Base-by-base conservation (phyloP, 192 early-diverging fungal species). In the Pecoramyces ruminantium region DNA sequence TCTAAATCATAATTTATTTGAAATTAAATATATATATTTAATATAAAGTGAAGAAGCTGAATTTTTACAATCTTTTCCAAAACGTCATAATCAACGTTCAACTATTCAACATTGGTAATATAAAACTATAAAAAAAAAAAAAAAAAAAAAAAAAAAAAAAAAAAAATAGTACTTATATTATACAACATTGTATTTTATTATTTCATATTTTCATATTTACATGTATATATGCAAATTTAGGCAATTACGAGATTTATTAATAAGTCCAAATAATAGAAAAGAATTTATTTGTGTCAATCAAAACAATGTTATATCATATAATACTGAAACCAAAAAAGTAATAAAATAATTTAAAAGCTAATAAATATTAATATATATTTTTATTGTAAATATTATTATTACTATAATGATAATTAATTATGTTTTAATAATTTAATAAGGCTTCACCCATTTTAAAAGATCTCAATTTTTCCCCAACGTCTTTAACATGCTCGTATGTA, bases 71-170 rank as follows among this genome's bases (percentile, higher is more conserved):
- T 67, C 51, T n/a, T 67, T 67, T 67, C 51, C 51, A 11, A 67
- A 67, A n/a, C 51, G 51, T 67, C 93, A 97, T 84, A 88, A 89
- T 38, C 93, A 92, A 81, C 88, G 92, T 81, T 89, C 95, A 2
- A 98, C 92, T 79, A 96, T 96, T 80, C 95, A 96, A 81, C 96
- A 98, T 88, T 97, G 95, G 96, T 91, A 87, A 80, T 85, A 30
- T 18, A 77, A n/a, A n/a, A n/a, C n/a, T n/a, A n/a, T n/a, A n/a
- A n/a, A n/a, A n/a, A n/a, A n/a, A n/a, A n/a, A n/a, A n/a, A n/a
- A n/a, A n/a, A n/a, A n/a, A n/a, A n/a, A n/a, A n/a, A n/a, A n/a
- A n/a, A n/a, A n/a, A n/a, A n/a, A n/a, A n/a, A n/a, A n/a, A n/a
- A n/a, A n/a, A n/a, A n/a, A n/a, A n/a, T n/a, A n/a, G n/a, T n/a